Evolutionary conservation across 2,329 filamentous ascomycete genomes (phyloP), one percentile per base, ranked within the genome.

Genomic region (Ceratocystis eucalypticola): DNA sequence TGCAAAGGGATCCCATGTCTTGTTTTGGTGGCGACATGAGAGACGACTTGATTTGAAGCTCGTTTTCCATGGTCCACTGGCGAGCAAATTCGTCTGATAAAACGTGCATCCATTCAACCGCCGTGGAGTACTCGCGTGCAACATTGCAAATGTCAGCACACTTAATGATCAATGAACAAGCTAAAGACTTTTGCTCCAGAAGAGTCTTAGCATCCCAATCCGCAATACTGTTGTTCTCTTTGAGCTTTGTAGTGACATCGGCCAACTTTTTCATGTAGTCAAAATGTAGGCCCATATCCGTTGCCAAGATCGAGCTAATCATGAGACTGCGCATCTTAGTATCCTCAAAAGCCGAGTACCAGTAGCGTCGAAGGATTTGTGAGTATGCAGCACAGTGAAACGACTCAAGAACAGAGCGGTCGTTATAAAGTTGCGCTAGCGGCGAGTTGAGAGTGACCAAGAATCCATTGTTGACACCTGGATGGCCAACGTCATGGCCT

Each of bases 81-180:
- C 94, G 86, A 46, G 92, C 88, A 72, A 97, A 97, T 74, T 99
- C 94, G 69, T 96, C 89, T 17, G 94, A 93, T n/a, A 99, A 80
- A 61, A 96, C 92, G 71, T 88, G 83, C 72, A 94, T 96, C 94
- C 94, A 99, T 74, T 88, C 82, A 55, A 90, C 80, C 25, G 94
- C 94, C 30, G 91, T 85, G 66, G 88, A 82, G 74, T 94, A 92
- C 66, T 86, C 88, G 66, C 94, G 86, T 65, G 92, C 91, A 74
- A 97, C 94, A 74, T 99, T 99, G 77, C 93, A 96, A 73, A 99
- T 97, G 75, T 99, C 94, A 48, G 94, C 94, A 74, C 94, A 97
- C 75, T 99, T 99, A 77, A 99, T 96, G 68, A 99, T 78, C 66
- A 99, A 78, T 15, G 91, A 91, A 76, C 94, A 97, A n/a, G 88